Conservation (phyloP, 2,329 filamentous ascomycete genomes). For the Albifimbria verrucaria region DNA sequence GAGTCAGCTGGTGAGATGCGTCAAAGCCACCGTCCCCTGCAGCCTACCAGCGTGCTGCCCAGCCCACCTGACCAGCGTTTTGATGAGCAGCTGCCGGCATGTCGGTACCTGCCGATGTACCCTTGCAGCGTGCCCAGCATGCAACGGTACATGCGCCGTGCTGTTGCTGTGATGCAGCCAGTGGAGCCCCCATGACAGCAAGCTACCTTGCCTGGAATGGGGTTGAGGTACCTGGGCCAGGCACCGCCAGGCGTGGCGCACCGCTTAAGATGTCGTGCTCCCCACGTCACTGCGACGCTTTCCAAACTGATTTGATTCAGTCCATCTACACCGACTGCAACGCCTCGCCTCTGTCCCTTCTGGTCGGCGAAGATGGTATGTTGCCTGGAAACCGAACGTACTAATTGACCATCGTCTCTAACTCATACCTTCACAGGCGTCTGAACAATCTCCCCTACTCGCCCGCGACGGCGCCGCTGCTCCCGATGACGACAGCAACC, state of each 20-base stretch:
- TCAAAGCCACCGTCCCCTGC: background rate
- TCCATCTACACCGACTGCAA: background rate
- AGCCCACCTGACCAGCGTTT: background rate
- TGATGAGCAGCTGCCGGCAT: background rate
- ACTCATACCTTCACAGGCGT: conserved; percentile 28
- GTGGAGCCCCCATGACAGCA: no score
- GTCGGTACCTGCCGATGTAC: no score
- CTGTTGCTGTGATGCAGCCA: no score
- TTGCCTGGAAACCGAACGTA: no score
- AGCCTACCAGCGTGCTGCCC: background rate
- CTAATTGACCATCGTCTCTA: no score
- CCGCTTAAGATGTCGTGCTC: background rate
- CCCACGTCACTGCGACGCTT: background rate
- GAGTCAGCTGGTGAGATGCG: no score
- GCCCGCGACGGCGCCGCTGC: conserved; percentile 21
- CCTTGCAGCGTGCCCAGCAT: no score
- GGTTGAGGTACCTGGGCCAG: no score
- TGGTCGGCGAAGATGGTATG: background rate
- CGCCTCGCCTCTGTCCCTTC: background rate
- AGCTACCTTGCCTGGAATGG: no score
- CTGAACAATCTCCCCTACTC: conserved; percentile 43
- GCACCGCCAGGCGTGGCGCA: background rate
- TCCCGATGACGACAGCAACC: conserved; percentile 20
- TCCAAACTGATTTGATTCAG: background rate
- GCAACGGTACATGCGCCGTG: no score